Base-by-base conservation (phyloP, 106 monocot species). In the Dendrobium nobile region DNA sequence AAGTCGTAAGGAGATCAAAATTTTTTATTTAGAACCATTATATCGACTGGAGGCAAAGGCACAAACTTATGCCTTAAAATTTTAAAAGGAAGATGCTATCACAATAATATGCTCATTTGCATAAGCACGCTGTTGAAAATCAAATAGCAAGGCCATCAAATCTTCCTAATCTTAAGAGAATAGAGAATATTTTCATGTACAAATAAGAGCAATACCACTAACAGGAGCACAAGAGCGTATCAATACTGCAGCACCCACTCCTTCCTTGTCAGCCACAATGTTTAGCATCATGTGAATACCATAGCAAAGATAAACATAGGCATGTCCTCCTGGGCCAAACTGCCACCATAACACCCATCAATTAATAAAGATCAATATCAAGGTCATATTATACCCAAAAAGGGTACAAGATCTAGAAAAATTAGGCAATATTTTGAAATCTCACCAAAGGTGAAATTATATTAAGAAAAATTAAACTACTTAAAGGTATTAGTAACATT, bases 251-350 rank as follows among this genome's bases (percentile, higher is more conserved):
- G 97, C 92, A 73, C 97, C 97, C 5, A 91, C 85, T 8, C 97
- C 97, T 76, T 91, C 92, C 79, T 91, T 87, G 64, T 98, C 97
- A 1, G 97, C 94, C 1, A 98, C 97, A 79, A 98, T 77, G 78
- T 98, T 98, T 45, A 98, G 89, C 97, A 98, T 98, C 89, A 88
- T 86, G 80, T 98, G 97, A 24, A 98, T 86, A 19, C 94, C 97
- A 80, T 98, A 98, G 79, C 97, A 98, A n/a, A 98, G 79, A 58
- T 98, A 98, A 54, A 98, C 94, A 86, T 98, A 98, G 0, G 97
- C 92, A 87, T 92, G 92, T 51, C 97, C 97, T 83, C 97, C 97
- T 5, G 90, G 89, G 27, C 97, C 97, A 83, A 98, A 98, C 97
- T 98, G 77, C 47, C 17, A 10, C 17, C 47, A 75, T 37, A 40